These are phyloP conservation scores for Ophiocordyceps camponoti-leonardi DNA, from an alignment of 2,329 filamentous ascomycete species.

Conservation along the genomic window DNA sequence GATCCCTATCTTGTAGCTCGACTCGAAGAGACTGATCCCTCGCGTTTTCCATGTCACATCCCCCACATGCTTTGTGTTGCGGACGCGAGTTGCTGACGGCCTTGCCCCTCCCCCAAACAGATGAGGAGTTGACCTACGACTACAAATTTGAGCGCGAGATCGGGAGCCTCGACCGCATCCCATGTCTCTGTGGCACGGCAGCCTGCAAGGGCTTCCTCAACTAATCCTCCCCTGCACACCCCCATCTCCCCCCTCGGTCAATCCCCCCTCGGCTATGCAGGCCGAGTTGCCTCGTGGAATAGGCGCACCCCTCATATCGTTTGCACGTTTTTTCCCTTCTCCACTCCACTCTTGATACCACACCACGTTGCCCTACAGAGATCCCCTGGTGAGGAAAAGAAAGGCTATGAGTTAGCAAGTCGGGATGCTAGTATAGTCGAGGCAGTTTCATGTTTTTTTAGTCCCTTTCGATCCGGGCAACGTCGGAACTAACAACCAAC, in stretches of 20 bases:
- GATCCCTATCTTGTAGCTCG: too few relatives aligned
- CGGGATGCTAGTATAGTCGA: too few relatives aligned
- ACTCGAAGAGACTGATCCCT: too few relatives aligned
- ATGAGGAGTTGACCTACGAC: constrained; percentile 98
- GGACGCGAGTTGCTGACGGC: constrained; percentile 6
- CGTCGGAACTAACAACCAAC: not conserved
- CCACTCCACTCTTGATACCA: too few relatives aligned
- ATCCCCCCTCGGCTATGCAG: too few relatives aligned
- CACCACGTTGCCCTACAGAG: too few relatives aligned
- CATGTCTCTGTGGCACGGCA: constrained; percentile 88
- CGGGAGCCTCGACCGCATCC: constrained; percentile 85
- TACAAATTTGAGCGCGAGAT: constrained; percentile 99
- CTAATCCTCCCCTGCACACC: constrained; percentile 21
- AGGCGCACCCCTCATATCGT: too few relatives aligned
- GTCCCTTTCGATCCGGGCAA: not conserved
- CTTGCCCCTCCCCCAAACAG: constrained; percentile 35
- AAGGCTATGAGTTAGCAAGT: not conserved
- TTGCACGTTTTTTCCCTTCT: too few relatives aligned
- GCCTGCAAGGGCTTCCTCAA: constrained; percentile 99
- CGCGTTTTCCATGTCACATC: too few relatives aligned
- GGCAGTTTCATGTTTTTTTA: not conserved
- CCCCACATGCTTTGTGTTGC: not conserved
- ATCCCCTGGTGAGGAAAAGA: too few relatives aligned
- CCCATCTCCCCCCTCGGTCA: too few relatives aligned
- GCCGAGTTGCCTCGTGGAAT: too few relatives aligned